Evolutionary conservation across 2,329 filamentous ascomycete genomes (phyloP), one percentile per base, ranked within the genome.

Genomic region (Verticillium isaacii): DNA sequence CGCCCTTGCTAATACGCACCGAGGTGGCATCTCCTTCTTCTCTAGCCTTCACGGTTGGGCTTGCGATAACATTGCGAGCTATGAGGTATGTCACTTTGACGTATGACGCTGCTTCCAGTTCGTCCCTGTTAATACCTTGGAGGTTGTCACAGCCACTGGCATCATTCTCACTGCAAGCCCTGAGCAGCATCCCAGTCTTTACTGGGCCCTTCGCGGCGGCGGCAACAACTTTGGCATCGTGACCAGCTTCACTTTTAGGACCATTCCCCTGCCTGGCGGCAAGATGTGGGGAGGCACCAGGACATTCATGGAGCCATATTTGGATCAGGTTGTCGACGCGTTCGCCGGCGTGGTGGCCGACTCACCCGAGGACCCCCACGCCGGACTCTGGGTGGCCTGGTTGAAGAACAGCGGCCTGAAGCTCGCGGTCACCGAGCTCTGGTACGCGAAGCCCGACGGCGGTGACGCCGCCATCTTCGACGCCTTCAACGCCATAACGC

Each of bases 151-250:
- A 0, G 81, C 81, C 0, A 66, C 67, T 3, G 85, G 86, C 0
- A 69, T 79, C 7, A 74, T 83, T 7, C 55, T 87, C 2, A 78
- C 74, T 0, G 78, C 81, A 0, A 86, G 83, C 56, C 81, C 82
- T 41, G 77, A 80, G 14, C 75, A 82, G 50, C 75, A 85, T 61
- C 62, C 74, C 0, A 83, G 86, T 60, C 74, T 88, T 1, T 86
- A 82, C 71, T 86, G 83, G 81, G 85, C 83, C 2, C 74, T 86
- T 1, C 75, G 77, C 41, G 83, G 83, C 19, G 81, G 82, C 3
- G 82, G 83, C 2, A 83, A 82, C 37, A 86, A 80, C 56, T 87
- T 83, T 64, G 85, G 80, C n/a, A 74, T 87, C 4, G 81, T 87
- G 5, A 74, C 78, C 11, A 80, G 80, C 11, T 77, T 86, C 69